Base-by-base conservation (phyloP, 495 filamentous ascomycete genomes). In the Extremus antarcticus region DNA sequence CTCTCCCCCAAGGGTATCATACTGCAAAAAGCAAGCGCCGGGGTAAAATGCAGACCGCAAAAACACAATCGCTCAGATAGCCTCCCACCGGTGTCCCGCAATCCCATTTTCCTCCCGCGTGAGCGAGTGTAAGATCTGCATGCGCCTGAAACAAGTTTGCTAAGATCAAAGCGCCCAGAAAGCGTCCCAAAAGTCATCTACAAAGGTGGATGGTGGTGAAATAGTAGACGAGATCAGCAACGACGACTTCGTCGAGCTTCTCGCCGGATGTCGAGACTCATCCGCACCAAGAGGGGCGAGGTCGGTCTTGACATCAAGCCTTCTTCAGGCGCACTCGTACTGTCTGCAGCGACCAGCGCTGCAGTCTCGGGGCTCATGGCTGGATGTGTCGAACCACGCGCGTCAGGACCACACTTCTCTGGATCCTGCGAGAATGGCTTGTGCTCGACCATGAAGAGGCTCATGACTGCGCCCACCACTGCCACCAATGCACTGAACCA, bases 401-500 rank as follows among this genome's bases (percentile, higher is more conserved):
- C 41, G 4, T 56, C 21, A 17, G 47, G 10, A 11, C 41, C 35
- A 2, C 3, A 10, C 47, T 62, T 62, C 45, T 62, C 59, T 7
- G 50, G 45, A 17, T 49, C 47, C 25, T 47, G 43, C 16, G 51
- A 17, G 23, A 25, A 13, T 1, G 40, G 57, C 47, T 59, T 55
- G 53, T 62, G 58, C 52, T 70, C 68, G 50, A 59, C 61, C 67
- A 71, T 69, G 23, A 62, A 60, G 57, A 82, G 73, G 47, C 71
- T 69, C 46, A 78, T 58, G 66, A 69, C 17, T n/a, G 85, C 88
- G 43, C 89, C 92, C 47, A 81, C 65, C 9, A 89, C 60, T 56
- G 88, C 84, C 29, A 96, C 80, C 9, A 88, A 45, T 9, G 83
- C 86, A 62, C 83, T 87, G 50, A 80, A 79, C 94, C 94, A 97